Percentiles rank a stretch among this genome's conserved stretches.
Conservation (phyloP, 2,329 filamentous ascomycete species). For the Pseudogymnoascus sp. region DNA sequence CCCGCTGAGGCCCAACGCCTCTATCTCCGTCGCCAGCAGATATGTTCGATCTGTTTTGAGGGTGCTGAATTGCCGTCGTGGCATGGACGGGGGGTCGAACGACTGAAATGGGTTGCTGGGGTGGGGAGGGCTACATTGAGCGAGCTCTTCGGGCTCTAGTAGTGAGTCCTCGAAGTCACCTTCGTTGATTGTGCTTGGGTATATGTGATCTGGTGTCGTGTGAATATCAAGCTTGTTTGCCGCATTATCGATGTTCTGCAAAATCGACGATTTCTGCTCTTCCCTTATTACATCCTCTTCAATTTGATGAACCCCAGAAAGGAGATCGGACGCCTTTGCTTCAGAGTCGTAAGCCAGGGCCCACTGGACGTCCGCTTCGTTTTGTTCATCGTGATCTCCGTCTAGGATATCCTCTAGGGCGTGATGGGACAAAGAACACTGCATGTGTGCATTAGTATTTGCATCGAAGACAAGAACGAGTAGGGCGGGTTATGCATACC, state of each 20-base stretch:
- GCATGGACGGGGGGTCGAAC: neutral
- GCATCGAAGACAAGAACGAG: neutral
- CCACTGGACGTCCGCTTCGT: constrained; percentile 9
- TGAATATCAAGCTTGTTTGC: neutral
- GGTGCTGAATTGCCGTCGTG: neutral
- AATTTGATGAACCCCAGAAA: neutral
- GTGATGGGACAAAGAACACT: constrained; percentile 11
- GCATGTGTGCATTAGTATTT: neutral
- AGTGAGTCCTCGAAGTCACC: neutral
- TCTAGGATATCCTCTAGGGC: constrained; percentile 8
- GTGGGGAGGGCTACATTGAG: neutral
- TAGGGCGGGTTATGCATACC: neutral
- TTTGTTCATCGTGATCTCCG: neutral
- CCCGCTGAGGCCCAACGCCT: neutral
- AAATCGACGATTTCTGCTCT: neutral
- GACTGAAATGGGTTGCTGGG: neutral
- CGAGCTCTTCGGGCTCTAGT: neutral
- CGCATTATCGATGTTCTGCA: neutral
- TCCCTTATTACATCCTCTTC: neutral
- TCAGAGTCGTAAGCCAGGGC: constrained; percentile 6
- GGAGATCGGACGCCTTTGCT: neutral
- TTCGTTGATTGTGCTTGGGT: neutral
- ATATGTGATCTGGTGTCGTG: neutral
- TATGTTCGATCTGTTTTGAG: neutral
- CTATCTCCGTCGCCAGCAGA: neutral